Base-by-base conservation (phyloP, 257 asterid genomes). In the Penstemon eatonii region DNA sequence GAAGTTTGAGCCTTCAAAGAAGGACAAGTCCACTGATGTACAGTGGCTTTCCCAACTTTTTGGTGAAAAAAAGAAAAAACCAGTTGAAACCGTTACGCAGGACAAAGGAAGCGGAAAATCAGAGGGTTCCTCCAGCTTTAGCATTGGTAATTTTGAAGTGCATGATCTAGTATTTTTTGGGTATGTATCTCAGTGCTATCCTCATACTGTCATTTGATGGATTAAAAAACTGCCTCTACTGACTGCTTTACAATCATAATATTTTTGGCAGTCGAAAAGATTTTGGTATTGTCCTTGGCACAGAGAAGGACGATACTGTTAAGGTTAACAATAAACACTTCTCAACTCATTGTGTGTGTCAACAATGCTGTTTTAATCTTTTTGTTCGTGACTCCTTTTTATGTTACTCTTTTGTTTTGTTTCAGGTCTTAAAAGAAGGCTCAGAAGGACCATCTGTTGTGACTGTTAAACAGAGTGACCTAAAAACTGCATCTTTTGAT, bases 101-200 rank as follows among this genome's bases (percentile, higher is more conserved):
- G 86, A 65, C 70, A 84, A 82, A 72, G 82, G 84, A 67, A 78
- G 77, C 33, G 33, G 33, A 2, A 25, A 25, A 25, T 25, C 33
- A 25, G 33, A 25, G 33, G 33, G 33, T 25, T 25, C 33, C 33
- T 25, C 33, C 2, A 25, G 33, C 33, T 25, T 25, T 25, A 25
- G 33, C 33, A 25, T 25, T 7, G 87, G 72, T 76, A 75, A 56
- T 74, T 89, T 86, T 80, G 98, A 90, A 81, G 70, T 87, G 72
- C 91, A 87, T 41, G 96, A 94, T 77, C 87, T 94, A 37, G 99
- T 94, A 12, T 94, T 94, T 79, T 79, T 91, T 66, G 96, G 97
- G 97, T 89, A 76, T 19, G 90, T 81, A 64, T 56, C 67, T 73
- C 41, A 42, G 56, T 51, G 37, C 44, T 69, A 56, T 63, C 19